Conservation (phyloP, 2,329 filamentous ascomycete genomes). For the Dothiorella sarmentorum region DNA sequence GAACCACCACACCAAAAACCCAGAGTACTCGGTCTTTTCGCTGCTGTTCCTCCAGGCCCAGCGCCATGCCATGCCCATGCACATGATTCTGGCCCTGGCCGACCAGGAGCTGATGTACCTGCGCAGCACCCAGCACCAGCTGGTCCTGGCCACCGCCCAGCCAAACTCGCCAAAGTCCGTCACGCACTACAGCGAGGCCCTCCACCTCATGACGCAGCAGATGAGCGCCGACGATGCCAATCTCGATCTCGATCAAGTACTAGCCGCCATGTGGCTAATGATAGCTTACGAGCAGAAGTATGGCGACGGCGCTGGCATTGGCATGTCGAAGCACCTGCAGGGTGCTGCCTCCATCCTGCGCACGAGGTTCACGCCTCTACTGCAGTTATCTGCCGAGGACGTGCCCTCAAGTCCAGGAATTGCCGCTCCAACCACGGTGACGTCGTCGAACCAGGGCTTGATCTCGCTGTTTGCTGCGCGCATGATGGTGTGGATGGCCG, state of each 20-base stretch:
- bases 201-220: slow-evolving; percentile 32
- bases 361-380: slow-evolving; percentile 21
- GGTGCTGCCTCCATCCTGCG: slow-evolving; percentile 33
- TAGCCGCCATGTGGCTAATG: slow-evolving; percentile 36
- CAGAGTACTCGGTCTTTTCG: slow-evolving; percentile 35
- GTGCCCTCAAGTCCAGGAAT: slow-evolving; percentile 5
- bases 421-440: background rate
- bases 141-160: background rate
- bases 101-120: slow-evolving; percentile 32
- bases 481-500: slow-evolving; percentile 34
- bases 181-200: slow-evolving; percentile 28
- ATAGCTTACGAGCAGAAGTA: slow-evolving; percentile 40
- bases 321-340: slow-evolving; percentile 32
- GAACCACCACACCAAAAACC: slow-evolving; percentile 37
- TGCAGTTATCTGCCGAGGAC: slow-evolving; percentile 12
- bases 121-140: slow-evolving; percentile 24
- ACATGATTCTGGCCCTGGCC: slow-evolving; percentile 35
- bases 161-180: slow-evolving; percentile 5
- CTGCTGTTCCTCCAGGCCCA: slow-evolving; percentile 36
- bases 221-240: slow-evolving; percentile 24
- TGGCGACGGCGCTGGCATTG: slow-evolving; percentile 33
- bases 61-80: slow-evolving; percentile 37
- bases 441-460: slow-evolving; percentile 3
- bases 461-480: slow-evolving; percentile 35
- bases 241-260: slow-evolving; percentile 31